Conservation (phyloP, 2,329 filamentous ascomycete species). For the Aspergillus pseudoterreus region DNA sequence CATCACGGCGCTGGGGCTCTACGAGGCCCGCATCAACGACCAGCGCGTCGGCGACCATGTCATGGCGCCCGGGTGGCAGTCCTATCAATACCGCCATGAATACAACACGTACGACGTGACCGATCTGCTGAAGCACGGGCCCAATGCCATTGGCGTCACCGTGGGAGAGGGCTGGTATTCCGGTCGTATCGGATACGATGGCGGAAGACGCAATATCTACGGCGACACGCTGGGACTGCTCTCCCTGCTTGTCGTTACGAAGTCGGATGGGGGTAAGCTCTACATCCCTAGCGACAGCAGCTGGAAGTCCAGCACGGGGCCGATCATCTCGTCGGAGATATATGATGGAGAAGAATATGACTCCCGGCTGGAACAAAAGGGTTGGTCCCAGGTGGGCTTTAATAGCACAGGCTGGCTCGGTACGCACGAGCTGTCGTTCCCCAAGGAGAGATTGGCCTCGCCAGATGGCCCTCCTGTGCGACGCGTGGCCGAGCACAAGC, state of each 20-base stretch:
- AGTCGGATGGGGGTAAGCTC: slow-evolving; percentile 2
- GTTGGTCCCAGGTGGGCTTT: slow-evolving; percentile 30
- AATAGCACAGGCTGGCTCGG: slow-evolving; percentile 11
- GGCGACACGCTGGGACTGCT: slow-evolving; percentile 14
- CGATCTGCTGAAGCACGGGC: slow-evolving; percentile 29
- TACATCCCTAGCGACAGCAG: slow-evolving; percentile 10
- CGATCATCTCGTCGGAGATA: slow-evolving; percentile 34
- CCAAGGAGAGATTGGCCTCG: slow-evolving; percentile 27
- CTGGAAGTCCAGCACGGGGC: slow-evolving; percentile 10
- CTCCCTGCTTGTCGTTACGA: slow-evolving; percentile 6
- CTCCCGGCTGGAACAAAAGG: slow-evolving; percentile 25
- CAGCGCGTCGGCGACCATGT: slow-evolving; percentile 38
- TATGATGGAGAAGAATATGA: slow-evolving; percentile 54
- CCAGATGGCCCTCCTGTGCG: slow-evolving; percentile 46
- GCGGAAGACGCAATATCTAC: slow-evolving; percentile 13
- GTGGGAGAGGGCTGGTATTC: slow-evolving; percentile 51
- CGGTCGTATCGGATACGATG: slow-evolving; percentile 26
- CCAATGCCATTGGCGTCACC: slow-evolving; percentile 39
- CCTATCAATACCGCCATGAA: slow-evolving; percentile 46
- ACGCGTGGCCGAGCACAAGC: slow-evolving; percentile 26
- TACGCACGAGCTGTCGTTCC: slow-evolving; percentile 7
- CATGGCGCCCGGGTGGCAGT: slow-evolving; percentile 49
- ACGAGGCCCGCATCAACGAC: slow-evolving; percentile 48
- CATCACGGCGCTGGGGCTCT: slow-evolving; percentile 46
- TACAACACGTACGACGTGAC: slow-evolving; percentile 55